These are phyloP conservation scores for Thamnidium elegans DNA, from an alignment of 192 early-diverging fungal genomes.

Conservation along the genomic window DNA sequence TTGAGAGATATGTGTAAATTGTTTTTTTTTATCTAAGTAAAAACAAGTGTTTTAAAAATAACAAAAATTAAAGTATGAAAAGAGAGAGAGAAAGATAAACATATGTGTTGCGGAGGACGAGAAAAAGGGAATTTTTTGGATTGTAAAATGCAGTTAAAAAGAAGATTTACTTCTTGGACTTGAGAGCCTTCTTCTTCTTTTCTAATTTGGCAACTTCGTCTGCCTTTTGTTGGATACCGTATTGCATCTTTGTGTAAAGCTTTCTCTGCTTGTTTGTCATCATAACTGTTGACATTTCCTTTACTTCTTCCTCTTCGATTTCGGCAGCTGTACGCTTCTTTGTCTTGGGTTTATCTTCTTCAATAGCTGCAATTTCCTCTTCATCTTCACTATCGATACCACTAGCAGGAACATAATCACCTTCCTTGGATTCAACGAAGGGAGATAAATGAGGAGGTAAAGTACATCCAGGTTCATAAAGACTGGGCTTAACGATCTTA, in stretches of 20 bases:
- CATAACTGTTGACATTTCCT: slow-evolving; percentile 84
- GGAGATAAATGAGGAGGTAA: slow-evolving; percentile 93
- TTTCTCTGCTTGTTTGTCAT: slow-evolving; percentile 83
- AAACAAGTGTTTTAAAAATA: too few species aligned
- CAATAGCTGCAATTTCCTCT: slow-evolving; percentile 58
- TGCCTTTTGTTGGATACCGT: slow-evolving; percentile 66
- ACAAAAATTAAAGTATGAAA: too few species aligned
- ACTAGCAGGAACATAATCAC: slow-evolving; percentile 79
- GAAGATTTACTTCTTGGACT: slow-evolving; percentile 12
- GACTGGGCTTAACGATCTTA: slow-evolving; percentile 57
- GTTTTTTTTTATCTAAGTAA: too few species aligned
- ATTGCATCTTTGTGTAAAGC: slow-evolving; percentile 76
- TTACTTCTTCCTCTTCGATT: slow-evolving; percentile 54
- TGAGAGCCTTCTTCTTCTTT: slow-evolving; percentile 28
- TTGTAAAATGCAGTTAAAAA: background rate
- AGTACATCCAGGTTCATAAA: slow-evolving; percentile 77
- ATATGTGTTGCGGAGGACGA: too few species aligned
- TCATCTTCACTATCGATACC: slow-evolving; percentile 39
- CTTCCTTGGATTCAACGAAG: slow-evolving; percentile 81
- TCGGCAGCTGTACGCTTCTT: slow-evolving; percentile 57
- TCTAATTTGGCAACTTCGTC: slow-evolving; percentile 50
- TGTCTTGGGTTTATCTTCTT: slow-evolving; percentile 39
- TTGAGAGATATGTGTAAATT: background rate
- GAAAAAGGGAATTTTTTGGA: background rate
- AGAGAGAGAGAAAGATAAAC: too few species aligned